phyloP scores from a whole-genome alignment of 257 asterid genomes.

The Solanum medicagineum region DNA sequence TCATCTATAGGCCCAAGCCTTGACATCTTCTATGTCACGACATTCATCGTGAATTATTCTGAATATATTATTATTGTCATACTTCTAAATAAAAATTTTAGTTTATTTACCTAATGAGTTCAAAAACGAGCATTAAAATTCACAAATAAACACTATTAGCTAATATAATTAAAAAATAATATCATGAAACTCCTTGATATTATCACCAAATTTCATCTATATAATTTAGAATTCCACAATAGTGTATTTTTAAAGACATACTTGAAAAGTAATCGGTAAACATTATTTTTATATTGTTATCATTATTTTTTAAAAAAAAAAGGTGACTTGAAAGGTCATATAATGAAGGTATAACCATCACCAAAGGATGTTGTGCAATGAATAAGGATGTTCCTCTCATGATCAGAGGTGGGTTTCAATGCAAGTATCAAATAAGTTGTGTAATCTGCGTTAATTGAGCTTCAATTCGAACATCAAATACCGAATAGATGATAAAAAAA shows the following conservation, averaged over 20 bases:
- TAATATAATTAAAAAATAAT: background rate
- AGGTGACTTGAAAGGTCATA: background rate
- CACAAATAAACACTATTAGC: background rate
- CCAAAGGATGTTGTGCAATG: too few species aligned
- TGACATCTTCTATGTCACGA: too few species aligned
- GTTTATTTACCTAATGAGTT: background rate
- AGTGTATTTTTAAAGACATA: background rate
- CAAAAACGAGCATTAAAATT: background rate
- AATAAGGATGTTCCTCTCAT: too few species aligned
- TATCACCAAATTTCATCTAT: background rate
- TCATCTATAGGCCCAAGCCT: background rate
- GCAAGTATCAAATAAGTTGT: too few species aligned
- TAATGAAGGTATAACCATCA: too few species aligned
- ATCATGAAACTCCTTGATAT: background rate
- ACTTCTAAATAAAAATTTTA: background rate
- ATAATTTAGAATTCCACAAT: background rate
- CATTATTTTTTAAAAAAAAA: too few species aligned
- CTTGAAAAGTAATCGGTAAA: background rate
- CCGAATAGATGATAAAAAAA: too few species aligned
- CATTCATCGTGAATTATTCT: fast-evolving
- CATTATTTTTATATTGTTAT: background rate
- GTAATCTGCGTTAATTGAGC: too few species aligned
- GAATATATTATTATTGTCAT: background rate
- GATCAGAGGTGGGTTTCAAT: too few species aligned
- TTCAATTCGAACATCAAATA: too few species aligned